Base-by-base conservation (phyloP, 257 asterid genomes). In the Solanum pinnatisectum region DNA sequence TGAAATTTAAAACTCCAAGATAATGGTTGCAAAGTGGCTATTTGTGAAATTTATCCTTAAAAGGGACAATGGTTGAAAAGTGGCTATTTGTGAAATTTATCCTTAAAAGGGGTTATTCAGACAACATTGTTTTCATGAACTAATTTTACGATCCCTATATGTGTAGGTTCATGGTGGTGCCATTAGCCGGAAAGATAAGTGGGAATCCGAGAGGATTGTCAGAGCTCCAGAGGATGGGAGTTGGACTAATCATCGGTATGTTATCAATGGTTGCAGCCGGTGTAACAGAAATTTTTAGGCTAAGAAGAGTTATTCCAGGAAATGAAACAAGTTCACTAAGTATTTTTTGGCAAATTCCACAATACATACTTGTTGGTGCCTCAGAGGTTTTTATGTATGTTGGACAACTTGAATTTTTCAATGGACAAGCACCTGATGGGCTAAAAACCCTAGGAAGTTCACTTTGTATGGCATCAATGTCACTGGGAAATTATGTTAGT, bases 381-480 rank as follows among this genome's bases (percentile, higher is more conserved):
- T 95, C 98, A 2, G 98, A 95, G 88, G 98, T 95, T 20, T 95
- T 95, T 76, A 95, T 95, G 98, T 95, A 95, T 37, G 93, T 95
- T 1, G 98, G 98, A 11, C 98, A 94, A 60, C 88, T 95, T 68
- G 98, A 95, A 70, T 95, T 95, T 72, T 95, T 95, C 85, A 94
- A 92, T 33, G 94, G 94, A 20, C 95, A 94, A 90, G 96, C 98
- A n/a, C 98, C 98, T 2, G 96, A 95, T 65, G 98, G 98, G 30
- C 92, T 95, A 30, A 95, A 95, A 90, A 95, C 98, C 89, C 91
- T 95, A 5, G 98, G 96, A 8, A 95, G 98, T 59, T 93, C 98
- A 0, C 88, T 95, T 3, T 95, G 98, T 73, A 95, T 95, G 98
- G 96, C 97, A 20, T 95, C 98, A 13, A 95, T 94, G 22, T 94